Evolutionary conservation across 441 rosid species (phyloP), one percentile per base, ranked within the genome.

Genomic region (Jatropha multifida): DNA sequence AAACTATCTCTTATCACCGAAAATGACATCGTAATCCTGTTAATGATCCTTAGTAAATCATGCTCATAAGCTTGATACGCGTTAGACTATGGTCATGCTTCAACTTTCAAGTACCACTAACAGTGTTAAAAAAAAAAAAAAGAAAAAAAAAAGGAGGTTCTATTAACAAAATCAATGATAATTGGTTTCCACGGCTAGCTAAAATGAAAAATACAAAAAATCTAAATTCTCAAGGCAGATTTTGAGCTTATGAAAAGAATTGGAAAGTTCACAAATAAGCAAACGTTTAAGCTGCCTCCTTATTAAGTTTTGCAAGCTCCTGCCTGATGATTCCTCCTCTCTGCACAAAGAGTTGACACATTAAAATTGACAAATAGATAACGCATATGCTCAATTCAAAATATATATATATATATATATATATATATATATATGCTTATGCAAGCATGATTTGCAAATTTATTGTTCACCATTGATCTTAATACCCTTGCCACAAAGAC

Each of bases 221-320:
- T n/a, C 9, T 20, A 5, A 49, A 46, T 20, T 23, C 60, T 32
- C 0, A 5, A 61, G 18, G 12, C 7, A 17, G 1, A 4, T 26
- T 41, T 44, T 14, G 37, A 12, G 42, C 41, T 54, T 18, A 70
- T n/a, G 2, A 32, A 51, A 49, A 67, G 32, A 23, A 49, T 1
- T 12, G 67, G 32, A 64, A 62, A 1, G 18, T 13, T 15, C 40
- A 15, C 17, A 58, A 32, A 32, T 32, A 32, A 32, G 32, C 32
- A 32, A 32, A 32, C 2, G 32, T 58, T 83, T 79, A 91, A 46
- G 90, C 84, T 41, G 88, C 79, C 83, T 88, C 94, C 81, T 91
- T 94, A 78, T 90, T 92, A 82, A 94, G 85, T 88, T 93, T 94
- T 0, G 97, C 90, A 73, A 94, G 94, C 84, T 93, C 97, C 76